Percentiles rank a stretch among this genome's conserved stretches.
phyloP scores from a whole-genome alignment of 768 basidiomycete species.

The Suillus americanus region DNA sequence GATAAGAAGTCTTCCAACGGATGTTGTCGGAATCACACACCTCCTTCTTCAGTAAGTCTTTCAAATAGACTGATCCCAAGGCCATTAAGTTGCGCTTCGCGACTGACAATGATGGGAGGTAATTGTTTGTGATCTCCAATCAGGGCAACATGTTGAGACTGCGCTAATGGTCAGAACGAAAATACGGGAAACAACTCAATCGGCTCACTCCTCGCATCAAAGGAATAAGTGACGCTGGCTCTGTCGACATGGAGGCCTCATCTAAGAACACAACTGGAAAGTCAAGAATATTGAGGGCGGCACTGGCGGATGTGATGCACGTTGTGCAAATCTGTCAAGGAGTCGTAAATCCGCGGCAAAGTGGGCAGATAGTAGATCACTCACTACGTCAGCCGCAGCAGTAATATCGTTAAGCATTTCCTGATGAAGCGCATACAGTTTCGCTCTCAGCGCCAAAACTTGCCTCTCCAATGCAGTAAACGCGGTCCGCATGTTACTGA shows the following conservation, averaged over 20 bases:
- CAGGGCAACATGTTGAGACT: slow-evolving; percentile 82
- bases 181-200: slow-evolving; percentile 9
- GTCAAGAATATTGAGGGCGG: slow-evolving; percentile 67
- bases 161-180: slow-evolving; percentile 13
- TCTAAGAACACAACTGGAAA: slow-evolving; percentile 94
- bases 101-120: slow-evolving; percentile 82
- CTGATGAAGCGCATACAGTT: slow-evolving; percentile 55
- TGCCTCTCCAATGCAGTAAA: slow-evolving; percentile 30
- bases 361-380: slow-evolving; percentile 27
- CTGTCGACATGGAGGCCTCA: slow-evolving; percentile 96
- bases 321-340: slow-evolving; percentile 78
- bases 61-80: slow-evolving; percentile 86
- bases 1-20: slow-evolving; percentile 8
- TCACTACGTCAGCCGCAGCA: slow-evolving; percentile 69
- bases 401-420: slow-evolving; percentile 65
- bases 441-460: slow-evolving; percentile 35
- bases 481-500: slow-evolving; percentile 31
- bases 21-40: slow-evolving; percentile 43
- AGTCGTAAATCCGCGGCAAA: slow-evolving; percentile 11
- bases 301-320: slow-evolving; percentile 74
- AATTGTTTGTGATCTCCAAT: slow-evolving; percentile 98
- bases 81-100: slow-evolving; percentile 70
- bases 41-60: slow-evolving; percentile 76
- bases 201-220: slow-evolving; percentile 88
- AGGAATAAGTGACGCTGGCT: slow-evolving; percentile 88